Percentiles rank a stretch among this genome's conserved stretches.
Conservation (phyloP, 2,329 filamentous ascomycete species). For the Fusarium annulatum region DNA sequence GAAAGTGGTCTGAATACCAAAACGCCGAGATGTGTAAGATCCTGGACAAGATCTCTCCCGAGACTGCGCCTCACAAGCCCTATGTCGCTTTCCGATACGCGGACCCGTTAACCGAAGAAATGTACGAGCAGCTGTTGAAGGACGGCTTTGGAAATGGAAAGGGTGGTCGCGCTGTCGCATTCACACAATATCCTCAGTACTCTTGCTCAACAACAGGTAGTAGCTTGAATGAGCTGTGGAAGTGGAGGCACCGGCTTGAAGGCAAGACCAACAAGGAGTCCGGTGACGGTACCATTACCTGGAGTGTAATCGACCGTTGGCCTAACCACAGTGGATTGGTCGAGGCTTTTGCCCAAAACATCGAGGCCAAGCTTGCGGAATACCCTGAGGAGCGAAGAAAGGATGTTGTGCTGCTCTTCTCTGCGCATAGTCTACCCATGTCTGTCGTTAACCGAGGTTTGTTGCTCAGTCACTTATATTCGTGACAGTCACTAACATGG, state of each 20-base stretch:
- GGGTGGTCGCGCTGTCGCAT: conserved; percentile 93
- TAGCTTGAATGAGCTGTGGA: conserved; percentile 97
- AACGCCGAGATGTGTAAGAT: conserved; percentile 97
- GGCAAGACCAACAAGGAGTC: conserved; percentile 71
- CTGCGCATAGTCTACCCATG: conserved; percentile 96
- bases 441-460: conserved; percentile 91
- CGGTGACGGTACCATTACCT: conserved; percentile 78
- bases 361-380: conserved; percentile 83
- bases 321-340: conserved; percentile 90
- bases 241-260: conserved; percentile 90
- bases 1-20: conserved; percentile 98
- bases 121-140: conserved; percentile 83
- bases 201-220: conserved; percentile 97
- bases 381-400: conserved; percentile 86
- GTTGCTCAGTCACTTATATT: neutral
- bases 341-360: conserved; percentile 91
- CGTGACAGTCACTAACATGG: conserved; percentile 41
- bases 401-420: conserved; percentile 89
- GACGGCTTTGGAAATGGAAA: conserved; percentile 92
- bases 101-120: conserved; percentile 91
- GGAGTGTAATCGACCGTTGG: conserved; percentile 99
- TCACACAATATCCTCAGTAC: conserved; percentile 98
- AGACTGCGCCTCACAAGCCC: conserved; percentile 95
- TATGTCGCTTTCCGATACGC: conserved; percentile 98
- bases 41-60: conserved; percentile 87